A percentile compares a stretch with the other conserved stretches of the same genome.
phyloP scores from a whole-genome alignment of 2,329 filamentous ascomycete genomes.

The Pseudopyricularia javanii region DNA sequence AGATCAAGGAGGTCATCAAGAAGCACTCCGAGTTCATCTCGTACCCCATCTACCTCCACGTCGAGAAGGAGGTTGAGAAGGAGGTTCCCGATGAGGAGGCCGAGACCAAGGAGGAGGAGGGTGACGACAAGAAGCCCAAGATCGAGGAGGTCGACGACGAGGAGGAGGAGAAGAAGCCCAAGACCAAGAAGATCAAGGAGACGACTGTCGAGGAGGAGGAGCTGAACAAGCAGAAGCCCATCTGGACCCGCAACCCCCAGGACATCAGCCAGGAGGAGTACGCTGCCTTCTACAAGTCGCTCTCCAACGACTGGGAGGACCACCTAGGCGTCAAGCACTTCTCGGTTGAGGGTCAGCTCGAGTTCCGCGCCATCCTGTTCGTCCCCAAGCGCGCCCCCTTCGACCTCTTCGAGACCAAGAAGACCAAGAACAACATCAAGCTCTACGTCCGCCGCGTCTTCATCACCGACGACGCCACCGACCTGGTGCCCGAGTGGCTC shows the following conservation, averaged over 20 bases:
- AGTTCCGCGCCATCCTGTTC: constrained; percentile 99
- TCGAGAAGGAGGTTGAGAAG: constrained; percentile 97
- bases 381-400: constrained; percentile 99
- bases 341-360: constrained; percentile 99
- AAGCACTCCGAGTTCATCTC: constrained; percentile 99
- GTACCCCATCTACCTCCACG: constrained; percentile 99
- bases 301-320: constrained; percentile 99
- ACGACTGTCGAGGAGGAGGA: constrained; percentile 98
- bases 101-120: constrained; percentile 59
- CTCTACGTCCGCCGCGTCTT: constrained; percentile 99
- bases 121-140: constrained; percentile 89
- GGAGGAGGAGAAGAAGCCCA: constrained; percentile 79
- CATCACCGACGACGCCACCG: constrained; percentile 98
- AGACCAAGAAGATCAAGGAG: constrained; percentile 99
- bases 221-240: constrained; percentile 99
- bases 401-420: constrained; percentile 99
- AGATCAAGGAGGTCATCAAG: constrained; percentile 99
- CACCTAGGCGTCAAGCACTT: constrained; percentile 99
- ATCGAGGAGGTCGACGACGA: constrained; percentile 85
- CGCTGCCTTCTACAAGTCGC: constrained; percentile 98
- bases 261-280: constrained; percentile 97
- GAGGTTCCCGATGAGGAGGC: constrained; percentile 96
- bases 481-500: constrained; percentile 98
- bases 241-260: constrained; percentile 96
- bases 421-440: constrained; percentile 99